Conservation (phyloP, 805 yeast genomes). For the Candida michaelii region DNA sequence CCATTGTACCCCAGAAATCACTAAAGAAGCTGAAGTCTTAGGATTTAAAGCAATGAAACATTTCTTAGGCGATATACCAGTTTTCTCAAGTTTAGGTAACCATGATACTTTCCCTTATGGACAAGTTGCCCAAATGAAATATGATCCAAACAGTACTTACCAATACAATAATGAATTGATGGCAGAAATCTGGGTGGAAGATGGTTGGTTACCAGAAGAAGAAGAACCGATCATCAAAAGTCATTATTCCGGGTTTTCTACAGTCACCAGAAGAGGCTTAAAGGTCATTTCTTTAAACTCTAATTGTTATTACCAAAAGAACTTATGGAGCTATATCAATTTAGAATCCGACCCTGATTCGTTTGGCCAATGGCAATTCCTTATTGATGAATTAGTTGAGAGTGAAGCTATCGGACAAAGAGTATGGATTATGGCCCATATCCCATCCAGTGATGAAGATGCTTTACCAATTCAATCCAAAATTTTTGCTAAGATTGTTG, state of each 20-base stretch:
- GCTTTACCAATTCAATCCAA: slow-evolving; percentile 64
- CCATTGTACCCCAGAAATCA: slow-evolving; percentile 55
- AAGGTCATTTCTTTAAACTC: slow-evolving; percentile 59
- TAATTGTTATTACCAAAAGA: slow-evolving; percentile 65
- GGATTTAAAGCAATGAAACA: slow-evolving; percentile 62
- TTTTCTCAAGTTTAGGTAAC: slow-evolving; percentile 64
- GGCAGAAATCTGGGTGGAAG: slow-evolving; percentile 33
- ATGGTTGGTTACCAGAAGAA: slow-evolving; percentile 36
- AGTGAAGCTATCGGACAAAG: slow-evolving; percentile 57
- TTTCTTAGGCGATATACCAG: slow-evolving; percentile 51
- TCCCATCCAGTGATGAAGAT: slow-evolving; percentile 56
- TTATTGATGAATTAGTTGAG: slow-evolving; percentile 60
- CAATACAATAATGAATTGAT: slow-evolving; percentile 40
- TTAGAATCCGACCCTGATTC: slow-evolving; percentile 52
- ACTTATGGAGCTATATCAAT: slow-evolving; percentile 51
- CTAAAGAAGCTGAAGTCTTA: slow-evolving; percentile 69
- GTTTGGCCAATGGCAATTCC: slow-evolving; percentile 62
- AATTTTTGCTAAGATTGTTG: slow-evolving; percentile 55
- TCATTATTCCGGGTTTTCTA: slow-evolving; percentile 47
- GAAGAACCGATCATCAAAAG: slow-evolving; percentile 26
- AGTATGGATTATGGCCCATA: slow-evolving; percentile 74
- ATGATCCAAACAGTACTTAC: slow-evolving; percentile 27
- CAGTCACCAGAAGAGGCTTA: slow-evolving; percentile 46
- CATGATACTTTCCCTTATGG: slow-evolving; percentile 76
- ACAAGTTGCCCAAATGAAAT: slow-evolving; percentile 55